Conservation (phyloP, 208 protist genomes). For the Sergeia podlipaevii region DNA sequence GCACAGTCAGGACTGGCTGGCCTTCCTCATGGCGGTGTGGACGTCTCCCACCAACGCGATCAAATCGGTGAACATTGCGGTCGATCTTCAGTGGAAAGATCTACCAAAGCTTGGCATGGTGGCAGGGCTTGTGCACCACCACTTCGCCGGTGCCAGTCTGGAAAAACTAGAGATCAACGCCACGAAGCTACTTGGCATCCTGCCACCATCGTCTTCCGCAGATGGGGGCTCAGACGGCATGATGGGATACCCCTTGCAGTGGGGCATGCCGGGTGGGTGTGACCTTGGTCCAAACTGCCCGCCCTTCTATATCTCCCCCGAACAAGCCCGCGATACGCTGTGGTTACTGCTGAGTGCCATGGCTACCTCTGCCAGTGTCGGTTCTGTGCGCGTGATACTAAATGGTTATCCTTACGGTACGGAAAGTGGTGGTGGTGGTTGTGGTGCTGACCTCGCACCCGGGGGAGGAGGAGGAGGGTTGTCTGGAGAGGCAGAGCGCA, state of each 20-base stretch:
- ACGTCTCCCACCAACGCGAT: constrained; percentile 44
- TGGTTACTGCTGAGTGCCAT: constrained; percentile 54
- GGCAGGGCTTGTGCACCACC: constrained; percentile 46
- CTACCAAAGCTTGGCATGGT: constrained; percentile 67
- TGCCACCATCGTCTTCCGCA: neutral
- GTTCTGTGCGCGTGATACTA: too few relatives aligned
- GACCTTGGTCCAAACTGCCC: constrained; percentile 15
- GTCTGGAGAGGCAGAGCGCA: too few relatives aligned
- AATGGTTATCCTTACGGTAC: too few relatives aligned
- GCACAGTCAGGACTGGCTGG: constrained; percentile 58
- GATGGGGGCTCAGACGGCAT: too few relatives aligned
- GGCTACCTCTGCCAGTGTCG: too few relatives aligned
- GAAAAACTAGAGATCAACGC: constrained; percentile 33
- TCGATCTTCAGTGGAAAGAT: constrained; percentile 31
- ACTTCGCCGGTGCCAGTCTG: constrained; percentile 26
- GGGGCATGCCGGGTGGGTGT: neutral
- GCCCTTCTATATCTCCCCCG: constrained; percentile 38
- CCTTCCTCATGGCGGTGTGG: constrained; percentile 45
- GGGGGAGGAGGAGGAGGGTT: too few relatives aligned
- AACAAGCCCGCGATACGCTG: constrained; percentile 57
- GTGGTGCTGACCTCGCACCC: too few relatives aligned
- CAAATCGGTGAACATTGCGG: constrained; percentile 31
- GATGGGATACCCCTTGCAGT: too few relatives aligned
- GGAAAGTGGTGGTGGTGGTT: too few relatives aligned
- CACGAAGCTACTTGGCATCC: constrained; percentile 28